Base-by-base conservation (phyloP, 345 rosid genomes). In the Pistacia vera region DNA sequence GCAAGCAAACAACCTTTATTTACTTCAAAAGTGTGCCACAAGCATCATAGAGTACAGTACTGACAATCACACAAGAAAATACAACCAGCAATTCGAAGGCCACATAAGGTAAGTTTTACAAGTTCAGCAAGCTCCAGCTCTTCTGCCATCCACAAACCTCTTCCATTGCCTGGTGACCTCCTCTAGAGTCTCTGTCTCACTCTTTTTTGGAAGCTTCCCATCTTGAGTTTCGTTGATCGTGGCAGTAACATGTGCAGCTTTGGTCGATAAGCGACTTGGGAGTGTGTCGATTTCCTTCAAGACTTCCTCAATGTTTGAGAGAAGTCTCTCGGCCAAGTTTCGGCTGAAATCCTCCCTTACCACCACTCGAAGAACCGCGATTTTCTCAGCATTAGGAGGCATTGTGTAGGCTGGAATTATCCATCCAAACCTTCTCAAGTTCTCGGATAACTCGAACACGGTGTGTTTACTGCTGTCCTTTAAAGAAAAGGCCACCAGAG, bases 351-450 rank as follows among this genome's bases (percentile, higher is more conserved):
- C 96, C 80, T 91, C 96, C 44, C 96, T 73, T 22, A 89, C 83
- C 60, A 91, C 93, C 61, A 87, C 93, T 4, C 96, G 86, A 0
- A 91, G 90, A 36, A 91, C 93, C 0, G 93, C 89, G 3, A 91
- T 44, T 70, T 91, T 88, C 35, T 88, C 81, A 20, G 93, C 96
- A 64, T 91, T 87, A 1, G 95, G 83, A 14, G 95, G 95, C 95
- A 91, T 91, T 2, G 96, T 86, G 78, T 91, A 91, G 57, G 95
- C 93, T 0, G 92, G 95, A 73, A 91, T 75, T 59, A 91, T 91
- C 92, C 96, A 91, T 3, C 96, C 91, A 41, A 83, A 91, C 33
- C 86, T 85, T 36, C 93, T 78, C 58, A 92, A 68, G 67, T 33
- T 66, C 38, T 92, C 97, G 0, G 97, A 77, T 18, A 92, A 83